Evolutionary conservation across 495 filamentous ascomycete species (phyloP), one percentile per base, ranked within the genome.

Genomic region (Acidiella bohemica): DNA sequence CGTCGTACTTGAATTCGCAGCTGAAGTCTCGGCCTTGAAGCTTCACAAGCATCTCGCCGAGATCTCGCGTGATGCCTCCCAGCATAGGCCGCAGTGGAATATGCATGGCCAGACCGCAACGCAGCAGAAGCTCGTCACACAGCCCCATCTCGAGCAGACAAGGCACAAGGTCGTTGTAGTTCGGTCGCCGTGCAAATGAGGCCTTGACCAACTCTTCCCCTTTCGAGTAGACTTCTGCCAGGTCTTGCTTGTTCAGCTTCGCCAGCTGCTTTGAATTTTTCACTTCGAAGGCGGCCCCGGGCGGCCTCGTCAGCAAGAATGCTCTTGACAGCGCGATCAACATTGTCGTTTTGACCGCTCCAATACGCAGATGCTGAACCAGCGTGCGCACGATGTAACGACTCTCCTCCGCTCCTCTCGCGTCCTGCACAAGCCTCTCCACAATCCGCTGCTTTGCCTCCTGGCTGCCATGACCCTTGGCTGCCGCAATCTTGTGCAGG

Each of bases 1-100:
- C 90, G 52, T 97, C 90, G 45, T 96, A 97, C 51, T 97, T 97
- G 63, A 75, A 95, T 50, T 97, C 90, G 58, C 85, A 93, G 30
- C 73, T 81, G 49, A 97, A 96, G 42, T 81, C 80, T 28, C 85
- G 70, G 1, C 80, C 84, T 67, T 88, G 80, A 1, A 97, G 66
- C 55, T 87, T 90, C n/a, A 80, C 81, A 48, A 96, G 70, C 85
- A 97, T 93, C 39, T 95, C 88, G 9, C 76, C 73, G 1, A 97
- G 61, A 53, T 95, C 90, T 20, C 90, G 70, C 1, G 88, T 96
- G 51, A 96, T 95, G 56, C 83, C 93, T 0, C 90, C 90, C 10
- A 97, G 62, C 90, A 96, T 97, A 11, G 90, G 90, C 36, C 81
- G 72, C 11, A 96, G 58, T 1, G 90, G 90, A 26, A 92, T 72